Conservation (phyloP, 805 yeast genomes). For the Candida bentonensis region DNA sequence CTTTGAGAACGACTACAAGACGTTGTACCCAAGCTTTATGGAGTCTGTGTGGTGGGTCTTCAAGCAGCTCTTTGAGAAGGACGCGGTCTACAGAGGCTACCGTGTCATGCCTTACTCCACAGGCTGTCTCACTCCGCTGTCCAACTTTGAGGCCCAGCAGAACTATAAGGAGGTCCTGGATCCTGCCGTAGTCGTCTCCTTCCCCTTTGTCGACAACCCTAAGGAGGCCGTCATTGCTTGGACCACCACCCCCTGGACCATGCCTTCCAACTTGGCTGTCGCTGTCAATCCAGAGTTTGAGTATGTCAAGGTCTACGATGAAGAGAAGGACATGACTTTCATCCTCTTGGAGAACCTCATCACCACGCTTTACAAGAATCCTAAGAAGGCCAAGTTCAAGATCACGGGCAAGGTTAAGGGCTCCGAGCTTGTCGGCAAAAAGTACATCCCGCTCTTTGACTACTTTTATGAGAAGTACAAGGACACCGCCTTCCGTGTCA, state of each 20-base stretch:
- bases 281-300: slow-evolving; percentile 87
- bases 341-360: slow-evolving; percentile 75
- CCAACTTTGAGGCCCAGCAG: slow-evolving; percentile 97
- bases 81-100: slow-evolving; percentile 83
- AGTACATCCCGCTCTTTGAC: slow-evolving; percentile 72
- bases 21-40: slow-evolving; percentile 91
- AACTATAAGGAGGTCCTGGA: slow-evolving; percentile 95
- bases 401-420: slow-evolving; percentile 73
- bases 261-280: slow-evolving; percentile 85
- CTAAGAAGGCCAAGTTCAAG: slow-evolving; percentile 75
- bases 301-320: slow-evolving; percentile 85
- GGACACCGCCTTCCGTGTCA: slow-evolving; percentile 71
- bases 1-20: slow-evolving; percentile 95
- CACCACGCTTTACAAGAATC: slow-evolving; percentile 83
- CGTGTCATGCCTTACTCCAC: slow-evolving; percentile 99
- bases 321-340: slow-evolving; percentile 66
- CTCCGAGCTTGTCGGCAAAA: slow-evolving; percentile 60
- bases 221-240: slow-evolving; percentile 83
- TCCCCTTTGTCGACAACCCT: slow-evolving; percentile 68
- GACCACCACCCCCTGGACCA: slow-evolving; percentile 99
- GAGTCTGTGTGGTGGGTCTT: slow-evolving; percentile 99
- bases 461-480: slow-evolving; percentile 65
- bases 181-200: slow-evolving; percentile 90
- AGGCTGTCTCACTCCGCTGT: slow-evolving; percentile 89
- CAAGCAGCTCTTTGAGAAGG: slow-evolving; percentile 72